Evolutionary conservation across 2,329 filamentous ascomycete species (phyloP).

Genomic region (Corinectria fuckeliana): DNA sequence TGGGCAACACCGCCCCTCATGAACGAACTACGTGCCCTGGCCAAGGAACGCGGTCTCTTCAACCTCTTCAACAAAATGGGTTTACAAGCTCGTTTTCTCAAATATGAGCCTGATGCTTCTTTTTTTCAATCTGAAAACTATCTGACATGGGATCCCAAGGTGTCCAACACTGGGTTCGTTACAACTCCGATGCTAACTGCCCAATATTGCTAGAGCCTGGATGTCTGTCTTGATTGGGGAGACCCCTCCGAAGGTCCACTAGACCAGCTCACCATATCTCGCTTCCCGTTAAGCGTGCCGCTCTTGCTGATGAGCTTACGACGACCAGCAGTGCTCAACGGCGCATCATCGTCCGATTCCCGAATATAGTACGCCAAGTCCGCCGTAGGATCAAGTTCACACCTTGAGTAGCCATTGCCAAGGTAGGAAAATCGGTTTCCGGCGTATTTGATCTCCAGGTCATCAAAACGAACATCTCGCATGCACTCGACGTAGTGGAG

Average conservation of each 20-base stretch:
- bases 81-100: too few species aligned
- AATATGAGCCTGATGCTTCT: neutral
- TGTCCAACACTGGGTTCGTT: neutral
- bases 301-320: constrained; percentile 22
- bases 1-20: constrained; percentile 78
- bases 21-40: constrained; percentile 45
- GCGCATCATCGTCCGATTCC: constrained; percentile 43
- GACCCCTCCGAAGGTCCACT: neutral
- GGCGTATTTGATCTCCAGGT: constrained; percentile 50
- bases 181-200: neutral
- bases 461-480: constrained; percentile 52
- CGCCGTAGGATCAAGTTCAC: constrained; percentile 46
- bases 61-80: too few species aligned
- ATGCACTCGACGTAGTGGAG: constrained; percentile 59
- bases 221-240: neutral
- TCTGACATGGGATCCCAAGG: neutral
- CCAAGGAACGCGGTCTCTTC: constrained; percentile 81
- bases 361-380: constrained; percentile 50
- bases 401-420: constrained; percentile 52
- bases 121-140: neutral
- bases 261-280: constrained; percentile 18
- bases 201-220: neutral
- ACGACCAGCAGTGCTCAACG: constrained; percentile 27
- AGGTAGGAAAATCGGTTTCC: constrained; percentile 49
- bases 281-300: constrained; percentile 7